Percentiles rank a stretch among this genome's conserved stretches.
These are phyloP conservation scores for Coccinonectria pachysandricola DNA, from an alignment of 2,329 filamentous ascomycete species.

Conservation along the genomic window DNA sequence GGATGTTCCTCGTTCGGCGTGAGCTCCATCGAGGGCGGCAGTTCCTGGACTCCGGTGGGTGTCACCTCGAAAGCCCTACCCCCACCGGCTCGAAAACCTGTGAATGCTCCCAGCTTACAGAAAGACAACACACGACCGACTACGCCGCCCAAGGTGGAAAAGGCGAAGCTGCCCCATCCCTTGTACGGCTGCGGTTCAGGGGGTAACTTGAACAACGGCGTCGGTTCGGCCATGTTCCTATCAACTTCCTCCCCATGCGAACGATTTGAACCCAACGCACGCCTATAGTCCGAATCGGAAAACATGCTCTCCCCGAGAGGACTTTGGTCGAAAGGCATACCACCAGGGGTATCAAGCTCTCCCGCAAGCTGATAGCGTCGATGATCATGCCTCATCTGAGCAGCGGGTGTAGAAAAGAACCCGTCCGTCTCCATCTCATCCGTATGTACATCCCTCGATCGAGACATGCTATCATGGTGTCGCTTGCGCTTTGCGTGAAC, in stretches of 20 bases:
- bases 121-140: constrained; percentile 78
- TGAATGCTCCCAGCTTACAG: constrained; percentile 63
- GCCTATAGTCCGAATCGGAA: constrained; percentile 46
- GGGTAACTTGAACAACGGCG: constrained; percentile 23
- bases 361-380: constrained; percentile 41
- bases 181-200: constrained; percentile 20
- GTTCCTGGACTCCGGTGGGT: constrained; percentile 13
- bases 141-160: constrained; percentile 54
- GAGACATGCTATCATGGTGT: constrained; percentile 20
- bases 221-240: constrained; percentile 21
- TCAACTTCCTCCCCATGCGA: constrained; percentile 28
- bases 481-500: constrained; percentile 37
- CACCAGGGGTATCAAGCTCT: constrained; percentile 40
- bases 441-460: constrained; percentile 13
- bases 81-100: constrained; percentile 78
- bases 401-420: constrained; percentile 13
- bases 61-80: constrained; percentile 58
- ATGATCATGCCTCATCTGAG: constrained; percentile 8
- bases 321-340: constrained; percentile 20
- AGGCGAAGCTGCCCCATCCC: constrained; percentile 48
- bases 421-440: constrained; percentile 10
- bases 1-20: constrained; percentile 12
- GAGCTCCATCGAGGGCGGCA: constrained; percentile 6
- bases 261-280: constrained; percentile 39
- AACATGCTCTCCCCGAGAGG: constrained; percentile 43